Evolutionary conservation across 2,329 filamentous ascomycete species (phyloP).

Genomic region (Claviceps sorghi): DNA sequence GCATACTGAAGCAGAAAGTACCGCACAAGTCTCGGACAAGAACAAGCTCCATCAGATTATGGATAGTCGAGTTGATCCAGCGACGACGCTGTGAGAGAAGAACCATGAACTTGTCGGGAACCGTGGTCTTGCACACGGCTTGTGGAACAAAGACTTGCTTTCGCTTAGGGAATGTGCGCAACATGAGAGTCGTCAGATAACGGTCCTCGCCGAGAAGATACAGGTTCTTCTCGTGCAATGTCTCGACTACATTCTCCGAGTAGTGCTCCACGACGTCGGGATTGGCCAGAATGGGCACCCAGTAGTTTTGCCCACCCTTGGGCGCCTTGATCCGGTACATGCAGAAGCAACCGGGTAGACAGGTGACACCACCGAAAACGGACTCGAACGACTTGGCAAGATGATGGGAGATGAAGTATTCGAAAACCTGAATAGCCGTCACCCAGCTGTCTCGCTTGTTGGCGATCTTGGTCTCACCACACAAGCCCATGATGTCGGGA

Average conservation of each 20-base stretch:
- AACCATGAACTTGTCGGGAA: slow-evolving; percentile 84
- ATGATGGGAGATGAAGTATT: slow-evolving; percentile 99
- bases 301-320: slow-evolving; percentile 97
- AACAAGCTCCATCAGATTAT: slow-evolving; percentile 96
- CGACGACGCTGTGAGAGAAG: slow-evolving; percentile 85
- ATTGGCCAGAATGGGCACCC: slow-evolving; percentile 96
- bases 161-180: slow-evolving; percentile 95
- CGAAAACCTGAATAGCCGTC: slow-evolving; percentile 95
- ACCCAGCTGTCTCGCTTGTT: slow-evolving; percentile 95
- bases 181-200: slow-evolving; percentile 91
- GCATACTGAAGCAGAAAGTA: slow-evolving; percentile 99
- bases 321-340: slow-evolving; percentile 99
- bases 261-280: slow-evolving; percentile 98
- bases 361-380: slow-evolving; percentile 96
- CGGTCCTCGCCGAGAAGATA: slow-evolving; percentile 86
- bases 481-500: slow-evolving; percentile 97
- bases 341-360: slow-evolving; percentile 96
- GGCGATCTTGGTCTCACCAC: slow-evolving; percentile 97
- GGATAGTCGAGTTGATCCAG: slow-evolving; percentile 99
- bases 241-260: slow-evolving; percentile 97
- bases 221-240: slow-evolving; percentile 93
- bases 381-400: slow-evolving; percentile 95
- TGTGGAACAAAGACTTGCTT: slow-evolving; percentile 98
- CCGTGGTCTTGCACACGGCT: slow-evolving; percentile 96
- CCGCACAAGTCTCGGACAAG: slow-evolving; percentile 92